Percentiles rank a stretch among this genome's conserved stretches.
Conservation (phyloP, 2,329 filamentous ascomycete genomes). For the Helotiales sp. region DNA sequence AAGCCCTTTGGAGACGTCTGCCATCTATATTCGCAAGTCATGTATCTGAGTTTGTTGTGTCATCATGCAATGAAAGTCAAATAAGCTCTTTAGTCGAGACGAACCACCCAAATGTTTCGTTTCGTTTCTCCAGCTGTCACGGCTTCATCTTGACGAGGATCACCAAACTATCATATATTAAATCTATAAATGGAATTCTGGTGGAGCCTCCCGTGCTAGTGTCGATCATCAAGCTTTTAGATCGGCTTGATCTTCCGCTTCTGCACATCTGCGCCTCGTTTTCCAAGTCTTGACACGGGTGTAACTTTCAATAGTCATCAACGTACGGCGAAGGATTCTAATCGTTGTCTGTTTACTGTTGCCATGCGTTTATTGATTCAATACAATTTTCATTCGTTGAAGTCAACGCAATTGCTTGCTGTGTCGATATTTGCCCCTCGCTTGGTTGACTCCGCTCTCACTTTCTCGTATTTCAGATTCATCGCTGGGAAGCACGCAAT, state of each 20-base stretch:
- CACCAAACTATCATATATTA: not conserved
- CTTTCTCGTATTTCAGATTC: not conserved
- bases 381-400: not conserved
- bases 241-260: not conserved
- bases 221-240: conserved; percentile 11
- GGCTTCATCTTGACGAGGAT: conserved; percentile 1
- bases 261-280: conserved; percentile 3
- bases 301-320: not conserved
- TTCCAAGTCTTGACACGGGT: not conserved
- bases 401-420: not conserved
- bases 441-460: not conserved
- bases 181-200: conserved; percentile 5
- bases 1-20: too few species aligned
- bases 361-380: not conserved
- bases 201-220: conserved; percentile 3
- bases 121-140: not conserved
- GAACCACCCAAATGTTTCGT: not conserved
- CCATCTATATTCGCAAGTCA: not conserved
- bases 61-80: not conserved
- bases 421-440: not conserved
- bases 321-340: not conserved
- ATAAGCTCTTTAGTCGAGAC: not conserved
- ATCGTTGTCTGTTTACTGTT: conserved; percentile 1
- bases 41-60: not conserved
- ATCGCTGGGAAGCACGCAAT: not conserved